These are phyloP conservation scores for Vicia faba DNA, from an alignment of 306 rosid genomes.

Conservation along the genomic window DNA sequence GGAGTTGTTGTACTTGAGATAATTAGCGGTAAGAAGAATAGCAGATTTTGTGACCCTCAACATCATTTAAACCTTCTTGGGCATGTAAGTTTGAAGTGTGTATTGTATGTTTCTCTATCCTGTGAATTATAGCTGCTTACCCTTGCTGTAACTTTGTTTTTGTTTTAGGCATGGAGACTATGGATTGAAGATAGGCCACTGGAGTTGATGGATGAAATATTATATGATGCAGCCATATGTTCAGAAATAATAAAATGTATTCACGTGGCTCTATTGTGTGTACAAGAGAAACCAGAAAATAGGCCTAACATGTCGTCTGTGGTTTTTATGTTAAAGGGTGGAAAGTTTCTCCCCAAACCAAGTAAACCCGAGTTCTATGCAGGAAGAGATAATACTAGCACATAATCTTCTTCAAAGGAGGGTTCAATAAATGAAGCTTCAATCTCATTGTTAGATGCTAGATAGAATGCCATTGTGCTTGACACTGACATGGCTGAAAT, in stretches of 20 bases:
- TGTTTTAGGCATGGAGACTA: neutral
- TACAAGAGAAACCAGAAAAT: slow-evolving; percentile 1
- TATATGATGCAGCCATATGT: neutral
- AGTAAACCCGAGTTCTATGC: neutral
- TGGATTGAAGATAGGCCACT: neutral
- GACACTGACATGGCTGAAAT: neutral
- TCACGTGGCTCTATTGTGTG: slow-evolving; percentile 8
- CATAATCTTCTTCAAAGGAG: neutral
- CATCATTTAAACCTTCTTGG: neutral
- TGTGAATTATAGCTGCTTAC: neutral
- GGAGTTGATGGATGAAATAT: neutral
- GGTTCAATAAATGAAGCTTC: neutral
- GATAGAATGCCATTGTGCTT: neutral
- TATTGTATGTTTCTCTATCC: too few relatives aligned
- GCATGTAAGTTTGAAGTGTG: neutral
- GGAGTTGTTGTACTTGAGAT: slow-evolving; percentile 6
- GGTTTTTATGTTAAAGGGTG: slow-evolving; percentile 12
- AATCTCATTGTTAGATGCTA: neutral
- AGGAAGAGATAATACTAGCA: neutral
- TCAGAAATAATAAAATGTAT: neutral
- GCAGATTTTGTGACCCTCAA: neutral
- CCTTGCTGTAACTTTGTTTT: neutral
- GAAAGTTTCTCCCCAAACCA: neutral
- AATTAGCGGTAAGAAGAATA: slow-evolving; percentile 6
- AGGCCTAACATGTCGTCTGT: slow-evolving; percentile 9